A percentile compares a stretch with the other conserved stretches of the same genome.
Conservation (phyloP, 2,329 filamentous ascomycete species). For the Penicillium palitans region DNA sequence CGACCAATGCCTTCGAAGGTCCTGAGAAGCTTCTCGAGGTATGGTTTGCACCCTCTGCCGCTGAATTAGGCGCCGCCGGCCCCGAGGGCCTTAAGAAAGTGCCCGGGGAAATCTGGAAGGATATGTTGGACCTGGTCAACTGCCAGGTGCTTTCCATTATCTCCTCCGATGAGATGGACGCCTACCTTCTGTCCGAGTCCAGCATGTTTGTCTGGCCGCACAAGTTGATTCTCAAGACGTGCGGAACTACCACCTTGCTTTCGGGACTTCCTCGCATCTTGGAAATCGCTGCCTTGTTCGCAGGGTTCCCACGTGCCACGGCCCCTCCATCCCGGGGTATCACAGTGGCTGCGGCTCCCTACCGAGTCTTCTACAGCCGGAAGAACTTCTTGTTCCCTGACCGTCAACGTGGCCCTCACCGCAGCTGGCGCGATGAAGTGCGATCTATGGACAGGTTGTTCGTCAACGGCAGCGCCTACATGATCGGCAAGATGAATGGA, state of each 20-base stretch:
- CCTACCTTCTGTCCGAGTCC: constrained; percentile 95
- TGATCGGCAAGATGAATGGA: constrained; percentile 99
- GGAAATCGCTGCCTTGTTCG: constrained; percentile 82
- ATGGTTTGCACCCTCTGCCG: constrained; percentile 86
- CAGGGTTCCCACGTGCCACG: constrained; percentile 83
- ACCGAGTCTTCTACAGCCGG: constrained; percentile 96
- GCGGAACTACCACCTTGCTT: constrained; percentile 91
- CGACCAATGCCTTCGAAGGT: constrained; percentile 93
- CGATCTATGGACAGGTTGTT: constrained; percentile 90
- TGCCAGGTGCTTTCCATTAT: constrained; percentile 97
- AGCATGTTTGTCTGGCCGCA: constrained; percentile 99
- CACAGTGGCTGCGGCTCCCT: constrained; percentile 77
- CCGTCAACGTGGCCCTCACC: constrained; percentile 88
- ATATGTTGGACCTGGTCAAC: constrained; percentile 96
- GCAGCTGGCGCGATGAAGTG: constrained; percentile 97
- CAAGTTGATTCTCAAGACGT: constrained; percentile 98
- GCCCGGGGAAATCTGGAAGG: constrained; percentile 81
- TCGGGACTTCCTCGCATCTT: constrained; percentile 86
- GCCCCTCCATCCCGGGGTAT: constrained; percentile 66
- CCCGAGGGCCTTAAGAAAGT: constrained; percentile 84
- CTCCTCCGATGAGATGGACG: constrained; percentile 89
- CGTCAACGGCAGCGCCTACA: constrained; percentile 89
- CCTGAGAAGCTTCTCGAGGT: constrained; percentile 98
- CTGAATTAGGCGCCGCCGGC: constrained; percentile 65
- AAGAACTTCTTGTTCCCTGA: constrained; percentile 98